Evolutionary conservation across 1,284 basidiomycete genomes (phyloP).

Genomic region (Ganoderma sp.): DNA sequence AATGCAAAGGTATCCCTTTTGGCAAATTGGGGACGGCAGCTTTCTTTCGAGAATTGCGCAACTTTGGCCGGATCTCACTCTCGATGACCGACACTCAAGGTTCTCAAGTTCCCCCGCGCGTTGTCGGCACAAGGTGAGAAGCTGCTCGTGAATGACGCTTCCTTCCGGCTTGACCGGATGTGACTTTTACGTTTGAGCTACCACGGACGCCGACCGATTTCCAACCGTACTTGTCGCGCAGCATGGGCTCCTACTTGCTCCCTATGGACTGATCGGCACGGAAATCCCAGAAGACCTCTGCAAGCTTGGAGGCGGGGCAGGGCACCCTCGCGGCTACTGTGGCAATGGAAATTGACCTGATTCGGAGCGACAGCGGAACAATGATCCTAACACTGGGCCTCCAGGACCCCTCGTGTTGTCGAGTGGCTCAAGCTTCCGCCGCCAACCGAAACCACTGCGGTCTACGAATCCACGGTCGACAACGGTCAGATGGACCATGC

Average conservation of each 20-base stretch:
- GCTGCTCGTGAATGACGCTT: background rate
- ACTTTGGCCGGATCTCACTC: background rate
- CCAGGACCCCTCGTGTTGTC: background rate
- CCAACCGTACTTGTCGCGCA: background rate
- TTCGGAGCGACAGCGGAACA: constrained; percentile 6
- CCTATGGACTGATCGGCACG: background rate
- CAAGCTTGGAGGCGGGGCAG: background rate
- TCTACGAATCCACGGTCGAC: constrained; percentile 2
- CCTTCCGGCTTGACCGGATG: background rate
- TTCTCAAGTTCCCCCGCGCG: background rate
- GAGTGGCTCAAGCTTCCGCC: constrained; percentile 2
- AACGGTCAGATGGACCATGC: background rate
- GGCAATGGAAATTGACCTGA: constrained; percentile 6
- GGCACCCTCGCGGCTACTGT: background rate
- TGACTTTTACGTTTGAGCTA: background rate
- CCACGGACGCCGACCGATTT: background rate
- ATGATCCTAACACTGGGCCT: background rate
- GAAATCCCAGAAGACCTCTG: background rate
- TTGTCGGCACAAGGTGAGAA: background rate
- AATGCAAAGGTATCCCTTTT: background rate
- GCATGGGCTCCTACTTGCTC: background rate
- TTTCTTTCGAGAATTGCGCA: background rate
- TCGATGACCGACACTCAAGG: background rate
- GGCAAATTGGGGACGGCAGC: background rate
- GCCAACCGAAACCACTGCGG: constrained; percentile 1